phyloP scores from a whole-genome alignment of 768 basidiomycete genomes.

The Podaxis sp. region DNA sequence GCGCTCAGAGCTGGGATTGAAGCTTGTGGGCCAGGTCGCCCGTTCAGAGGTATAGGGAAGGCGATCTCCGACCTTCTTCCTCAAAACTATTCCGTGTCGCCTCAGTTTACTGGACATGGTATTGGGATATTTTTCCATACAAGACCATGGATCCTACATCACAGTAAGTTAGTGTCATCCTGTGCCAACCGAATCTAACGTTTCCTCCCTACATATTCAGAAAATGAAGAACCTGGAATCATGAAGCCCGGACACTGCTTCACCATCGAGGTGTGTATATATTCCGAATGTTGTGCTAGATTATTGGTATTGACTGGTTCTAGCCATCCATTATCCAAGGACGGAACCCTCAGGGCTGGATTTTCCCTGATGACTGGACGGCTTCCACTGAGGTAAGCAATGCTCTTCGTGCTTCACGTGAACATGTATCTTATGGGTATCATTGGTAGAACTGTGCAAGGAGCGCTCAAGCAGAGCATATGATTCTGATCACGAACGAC shows the following conservation, averaged over 20 bases:
- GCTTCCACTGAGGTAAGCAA: conserved; percentile 73
- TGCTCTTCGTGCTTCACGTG: not conserved
- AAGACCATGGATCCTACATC: conserved; percentile 80
- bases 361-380: conserved; percentile 93
- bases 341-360: conserved; percentile 57
- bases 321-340: conserved; percentile 82
- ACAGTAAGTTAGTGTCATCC: conserved; percentile 39
- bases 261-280: conserved; percentile 71
- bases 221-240: conserved; percentile 74
- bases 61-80: conserved; percentile 56
- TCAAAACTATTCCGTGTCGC: conserved; percentile 54
- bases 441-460: conserved; percentile 66
- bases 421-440: not conserved
- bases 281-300: not conserved
- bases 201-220: conserved; percentile 30
- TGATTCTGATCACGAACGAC: conserved; percentile 74
- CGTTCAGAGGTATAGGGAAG: conserved; percentile 65
- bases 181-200: not conserved
- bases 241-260: conserved; percentile 90
- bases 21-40: conserved; percentile 68
- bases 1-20: conserved; percentile 69
- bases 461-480: conserved; percentile 85
- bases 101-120: conserved; percentile 80
- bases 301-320: not conserved
- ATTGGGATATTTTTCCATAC: conserved; percentile 81